Conservation (phyloP, 2,329 filamentous ascomycete genomes). For the Xylaria arbuscula region DNA sequence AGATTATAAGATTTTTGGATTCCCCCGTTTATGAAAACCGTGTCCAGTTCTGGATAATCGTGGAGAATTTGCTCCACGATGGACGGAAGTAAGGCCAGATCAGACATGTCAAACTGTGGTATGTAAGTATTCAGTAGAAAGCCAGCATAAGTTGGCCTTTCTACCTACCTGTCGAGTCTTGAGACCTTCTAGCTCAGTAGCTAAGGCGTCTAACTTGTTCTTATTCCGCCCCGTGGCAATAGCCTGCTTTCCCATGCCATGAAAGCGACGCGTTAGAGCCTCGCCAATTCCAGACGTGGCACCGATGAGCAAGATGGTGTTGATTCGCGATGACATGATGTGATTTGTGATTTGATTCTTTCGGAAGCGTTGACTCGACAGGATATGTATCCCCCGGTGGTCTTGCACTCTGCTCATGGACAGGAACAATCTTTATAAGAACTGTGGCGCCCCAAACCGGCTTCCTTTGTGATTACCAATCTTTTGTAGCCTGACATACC, state of each 20-base stretch:
- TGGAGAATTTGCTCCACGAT: background rate
- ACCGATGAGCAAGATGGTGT: constrained; percentile 49
- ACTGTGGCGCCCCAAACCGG: background rate
- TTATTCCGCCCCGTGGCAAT: constrained; percentile 33
- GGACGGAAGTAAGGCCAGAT: constrained; percentile 12
- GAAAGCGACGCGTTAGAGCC: constrained; percentile 32
- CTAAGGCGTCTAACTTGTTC: background rate
- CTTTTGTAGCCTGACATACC: no score
- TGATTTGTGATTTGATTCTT: background rate
- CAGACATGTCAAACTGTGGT: background rate
- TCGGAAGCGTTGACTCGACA: background rate
- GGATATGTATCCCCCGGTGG: background rate
- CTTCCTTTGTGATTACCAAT: no score
- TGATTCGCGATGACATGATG: background rate
- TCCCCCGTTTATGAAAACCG: background rate
- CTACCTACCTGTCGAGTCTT: background rate
- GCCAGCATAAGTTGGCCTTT: background rate
- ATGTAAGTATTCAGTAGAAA: background rate
- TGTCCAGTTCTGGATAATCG: constrained; percentile 15
- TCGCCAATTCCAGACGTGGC: constrained; percentile 41
- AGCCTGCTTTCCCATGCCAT: constrained; percentile 33
- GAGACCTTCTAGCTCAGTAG: background rate
- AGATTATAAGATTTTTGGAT: constrained; percentile 5
- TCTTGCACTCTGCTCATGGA: background rate
- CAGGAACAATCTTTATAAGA: background rate